A percentile compares a stretch with the other conserved stretches of the same genome.
phyloP scores from a whole-genome alignment of 75 land plant genomes.

The Cryptomeria japonica region DNA sequence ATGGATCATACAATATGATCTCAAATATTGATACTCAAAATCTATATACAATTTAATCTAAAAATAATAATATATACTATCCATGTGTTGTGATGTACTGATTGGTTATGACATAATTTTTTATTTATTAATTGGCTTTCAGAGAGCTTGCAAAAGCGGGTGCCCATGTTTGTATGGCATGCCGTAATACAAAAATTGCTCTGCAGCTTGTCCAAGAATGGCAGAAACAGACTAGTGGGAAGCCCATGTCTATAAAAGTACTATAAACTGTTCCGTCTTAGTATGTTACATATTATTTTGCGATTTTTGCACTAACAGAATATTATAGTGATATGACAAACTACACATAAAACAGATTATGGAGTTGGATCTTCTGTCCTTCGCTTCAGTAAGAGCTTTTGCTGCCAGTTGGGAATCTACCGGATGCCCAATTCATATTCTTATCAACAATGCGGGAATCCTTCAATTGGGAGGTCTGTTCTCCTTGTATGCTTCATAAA shows the following conservation, averaged over 20 bases:
- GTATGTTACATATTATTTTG: too few species aligned
- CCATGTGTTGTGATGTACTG: too few species aligned
- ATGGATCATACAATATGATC: too few species aligned
- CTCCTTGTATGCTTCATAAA: too few species aligned
- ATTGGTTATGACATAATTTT: neutral
- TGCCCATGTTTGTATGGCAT: slow-evolving; percentile 52
- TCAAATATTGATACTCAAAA: too few species aligned
- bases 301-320: too few species aligned
- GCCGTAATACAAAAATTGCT: slow-evolving; percentile 44
- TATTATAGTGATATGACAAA: too few species aligned
- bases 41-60: too few species aligned
- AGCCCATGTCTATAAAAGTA: neutral
- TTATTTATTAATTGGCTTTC: neutral
- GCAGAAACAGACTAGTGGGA: slow-evolving; percentile 6
- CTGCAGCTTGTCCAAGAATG: slow-evolving; percentile 28
- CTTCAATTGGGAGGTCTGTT: slow-evolving; percentile 38
- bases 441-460: slow-evolving; percentile 74
- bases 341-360: slow-evolving; percentile 31
- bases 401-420: slow-evolving; percentile 40
- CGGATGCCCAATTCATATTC: slow-evolving; percentile 36
- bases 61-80: too few species aligned
- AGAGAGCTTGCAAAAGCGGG: slow-evolving; percentile 55
- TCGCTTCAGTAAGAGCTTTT: slow-evolving; percentile 45
- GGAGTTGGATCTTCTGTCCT: slow-evolving; percentile 52
- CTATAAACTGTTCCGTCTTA: neutral